Percentiles rank a stretch among this genome's conserved stretches.
Conservation (phyloP, 1,284 basidiomycete species). For the Pyrrhoderma lamaoense region DNA sequence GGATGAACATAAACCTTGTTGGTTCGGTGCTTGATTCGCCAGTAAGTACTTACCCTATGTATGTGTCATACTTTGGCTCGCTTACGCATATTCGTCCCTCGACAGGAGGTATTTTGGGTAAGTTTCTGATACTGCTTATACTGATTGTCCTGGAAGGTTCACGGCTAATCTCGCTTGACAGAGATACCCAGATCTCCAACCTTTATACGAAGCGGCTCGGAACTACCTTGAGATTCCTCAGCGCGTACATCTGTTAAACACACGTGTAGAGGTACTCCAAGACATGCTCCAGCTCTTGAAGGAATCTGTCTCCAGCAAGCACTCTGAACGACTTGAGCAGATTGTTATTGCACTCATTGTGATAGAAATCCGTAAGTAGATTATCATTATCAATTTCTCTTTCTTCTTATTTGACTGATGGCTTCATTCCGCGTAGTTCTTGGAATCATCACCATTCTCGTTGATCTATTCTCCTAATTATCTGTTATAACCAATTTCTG, state of each 20-base stretch:
- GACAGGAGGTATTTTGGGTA: slow-evolving; percentile 89
- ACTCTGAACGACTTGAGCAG: slow-evolving; percentile 91
- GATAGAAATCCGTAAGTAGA: slow-evolving; percentile 69
- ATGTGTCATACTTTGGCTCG: slow-evolving; percentile 1
- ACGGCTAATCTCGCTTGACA: slow-evolving; percentile 26
- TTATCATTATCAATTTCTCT: slow-evolving; percentile 7
- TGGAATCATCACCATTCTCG: slow-evolving; percentile 66
- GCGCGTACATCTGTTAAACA: slow-evolving; percentile 88
- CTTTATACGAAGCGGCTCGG: slow-evolving; percentile 87
- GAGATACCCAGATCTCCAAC: slow-evolving; percentile 91
- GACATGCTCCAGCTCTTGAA: slow-evolving; percentile 96
- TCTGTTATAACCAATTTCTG: too few relatives aligned
- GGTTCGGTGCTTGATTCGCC: slow-evolving; percentile 94
- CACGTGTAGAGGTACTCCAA: slow-evolving; percentile 90
- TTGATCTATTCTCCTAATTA: slow-evolving; percentile 43
- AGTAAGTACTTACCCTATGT: slow-evolving; percentile 39
- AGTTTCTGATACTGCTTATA: not conserved
- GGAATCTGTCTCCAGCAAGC: slow-evolving; percentile 87
- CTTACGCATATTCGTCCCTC: slow-evolving; percentile 15
- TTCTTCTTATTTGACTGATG: slow-evolving; percentile 16
- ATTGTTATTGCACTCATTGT: slow-evolving; percentile 92
- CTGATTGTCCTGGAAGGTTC: not conserved
- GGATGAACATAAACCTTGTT: slow-evolving; percentile 94
- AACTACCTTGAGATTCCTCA: slow-evolving; percentile 95
- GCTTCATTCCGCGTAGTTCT: slow-evolving; percentile 51